Evolutionary conservation across 257 asterid species (phyloP), one percentile per base, ranked within the genome.

Genomic region (Osmanthus fragrans): DNA sequence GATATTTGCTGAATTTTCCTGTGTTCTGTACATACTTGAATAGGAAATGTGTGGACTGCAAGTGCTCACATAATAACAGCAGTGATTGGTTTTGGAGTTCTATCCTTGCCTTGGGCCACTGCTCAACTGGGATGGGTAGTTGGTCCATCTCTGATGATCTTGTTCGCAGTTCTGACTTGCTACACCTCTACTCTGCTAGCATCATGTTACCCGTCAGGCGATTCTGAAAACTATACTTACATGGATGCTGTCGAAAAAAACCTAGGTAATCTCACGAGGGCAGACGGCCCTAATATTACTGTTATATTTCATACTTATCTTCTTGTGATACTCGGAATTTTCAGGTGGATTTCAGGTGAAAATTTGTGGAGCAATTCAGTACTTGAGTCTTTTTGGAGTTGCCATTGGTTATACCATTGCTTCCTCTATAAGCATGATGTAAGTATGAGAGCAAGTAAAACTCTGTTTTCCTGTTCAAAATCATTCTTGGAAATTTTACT

Each of bases 351-450:
- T 89, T 73, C 32, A 30, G 32, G 32, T 30, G 32, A 30, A 30
- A 30, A 30, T 30, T 30, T 30, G 32, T 30, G 32, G 32, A 30
- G 32, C 32, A 30, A 30, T 30, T 30, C 32, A 30, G 32, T 30
- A 30, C 32, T 30, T 30, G 3, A 30, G 3, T 30, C 32, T 30
- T 30, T 30, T 30, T 30, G 32, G 32, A 30, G 32, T 30, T 30
- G 32, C 32, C 32, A 30, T 30, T 30, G 32, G 32, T 30, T 30
- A 30, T 30, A 30, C 32, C 32, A 30, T 94, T 74, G 98, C 98
- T 82, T 68, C 97, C 4, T 85, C 97, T 18, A 91, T 91, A 67
- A 91, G 97, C 87, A 79, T 91, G 92, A 82, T 75, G 97, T 91
- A 81, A 34, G 39, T 34, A 34, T 34, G 34, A 58, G 8, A 34